These are phyloP conservation scores for Gleditsia sinensis DNA, from an alignment of 306 rosid species.

Conservation along the genomic window DNA sequence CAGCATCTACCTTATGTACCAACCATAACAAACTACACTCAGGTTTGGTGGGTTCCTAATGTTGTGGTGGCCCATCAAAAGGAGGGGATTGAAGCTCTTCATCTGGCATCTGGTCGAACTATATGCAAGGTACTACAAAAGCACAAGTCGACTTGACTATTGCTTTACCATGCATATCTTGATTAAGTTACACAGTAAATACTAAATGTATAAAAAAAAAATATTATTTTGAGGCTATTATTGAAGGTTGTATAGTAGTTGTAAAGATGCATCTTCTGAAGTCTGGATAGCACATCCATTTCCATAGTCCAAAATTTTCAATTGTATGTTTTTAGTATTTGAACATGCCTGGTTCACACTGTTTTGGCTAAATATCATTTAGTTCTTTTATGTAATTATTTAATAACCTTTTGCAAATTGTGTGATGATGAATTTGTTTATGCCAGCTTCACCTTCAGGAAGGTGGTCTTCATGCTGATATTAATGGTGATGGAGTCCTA, in stretches of 20 bases:
- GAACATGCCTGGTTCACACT: conserved; percentile 5
- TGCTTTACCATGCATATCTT: conserved; percentile 29
- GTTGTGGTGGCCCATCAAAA: conserved; percentile 94
- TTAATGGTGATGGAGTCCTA: conserved; percentile 97
- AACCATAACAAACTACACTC: conserved; percentile 96
- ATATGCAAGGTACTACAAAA: conserved; percentile 73
- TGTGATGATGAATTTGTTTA: conserved; percentile 37
- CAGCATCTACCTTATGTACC: conserved; percentile 87
- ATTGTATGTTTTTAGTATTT: conserved; percentile 9
- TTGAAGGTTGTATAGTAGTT: conserved; percentile 18
- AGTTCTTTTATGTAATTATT: conserved; percentile 13
- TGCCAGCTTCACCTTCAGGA: conserved; percentile 96
- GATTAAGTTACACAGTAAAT: conserved; percentile 24
- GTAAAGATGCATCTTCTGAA: conserved; percentile 14
- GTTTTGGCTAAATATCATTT: conserved; percentile 14
- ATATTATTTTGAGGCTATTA: background rate
- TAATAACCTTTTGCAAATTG: conserved; percentile 1
- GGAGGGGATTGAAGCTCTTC: conserved; percentile 96
- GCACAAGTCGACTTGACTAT: conserved; percentile 19
- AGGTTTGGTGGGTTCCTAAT: conserved; percentile 99
- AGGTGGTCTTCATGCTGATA: conserved; percentile 98
- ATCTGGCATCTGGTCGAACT: conserved; percentile 94
- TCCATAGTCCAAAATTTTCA: conserved; percentile 2
- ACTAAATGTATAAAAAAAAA: conserved; percentile 1
- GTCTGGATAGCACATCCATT: conserved; percentile 12